These are phyloP conservation scores for Aechmea fasciata DNA, from an alignment of 176 grass and related monocot genomes.

Conservation along the genomic window DNA sequence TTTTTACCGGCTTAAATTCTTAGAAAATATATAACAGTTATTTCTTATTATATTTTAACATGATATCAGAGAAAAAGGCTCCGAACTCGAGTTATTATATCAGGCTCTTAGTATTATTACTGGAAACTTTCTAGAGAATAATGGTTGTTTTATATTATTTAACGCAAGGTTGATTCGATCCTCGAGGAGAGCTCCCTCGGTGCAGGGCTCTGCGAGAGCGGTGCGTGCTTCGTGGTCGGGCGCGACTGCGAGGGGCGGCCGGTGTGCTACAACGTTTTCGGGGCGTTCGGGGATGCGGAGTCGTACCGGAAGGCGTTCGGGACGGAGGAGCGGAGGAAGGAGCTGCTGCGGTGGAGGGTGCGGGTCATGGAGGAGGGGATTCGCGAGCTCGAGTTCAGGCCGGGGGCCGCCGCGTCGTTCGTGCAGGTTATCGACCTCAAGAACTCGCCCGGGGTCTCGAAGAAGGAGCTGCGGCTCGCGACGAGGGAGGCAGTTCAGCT, in stretches of 20 bases:
- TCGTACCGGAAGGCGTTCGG: constrained; percentile 13
- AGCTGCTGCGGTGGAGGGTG: constrained; percentile 19
- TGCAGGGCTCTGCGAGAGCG: background rate
- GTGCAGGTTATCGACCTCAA: constrained; percentile 26
- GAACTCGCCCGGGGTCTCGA: constrained; percentile 14
- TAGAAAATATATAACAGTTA: too few species aligned
- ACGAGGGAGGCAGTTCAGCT: constrained; percentile 3
- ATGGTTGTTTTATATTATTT: too few species aligned
- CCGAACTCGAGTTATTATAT: too few species aligned
- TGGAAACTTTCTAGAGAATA: too few species aligned
- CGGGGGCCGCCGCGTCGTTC: constrained; percentile 6
- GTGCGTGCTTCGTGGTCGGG: constrained; percentile 18
- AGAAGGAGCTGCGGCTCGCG: constrained; percentile 18
- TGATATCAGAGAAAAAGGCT: too few species aligned
- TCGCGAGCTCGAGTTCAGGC: constrained; percentile 19
- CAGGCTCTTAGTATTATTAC: too few species aligned
- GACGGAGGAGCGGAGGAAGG: constrained; percentile 18
- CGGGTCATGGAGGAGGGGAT: constrained; percentile 18
- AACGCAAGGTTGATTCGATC: constrained; percentile 9
- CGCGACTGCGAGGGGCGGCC: constrained; percentile 15
- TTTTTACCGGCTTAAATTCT: too few species aligned
- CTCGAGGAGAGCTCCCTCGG: constrained; percentile 1
- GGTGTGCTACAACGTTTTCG: constrained; percentile 29
- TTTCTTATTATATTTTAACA: too few species aligned
- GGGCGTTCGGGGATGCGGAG: constrained; percentile 17